Percentiles rank a stretch among this genome's conserved stretches.
These are phyloP conservation scores for Citrus cavaleriei DNA, from an alignment of 345 rosid species.

Conservation along the genomic window DNA sequence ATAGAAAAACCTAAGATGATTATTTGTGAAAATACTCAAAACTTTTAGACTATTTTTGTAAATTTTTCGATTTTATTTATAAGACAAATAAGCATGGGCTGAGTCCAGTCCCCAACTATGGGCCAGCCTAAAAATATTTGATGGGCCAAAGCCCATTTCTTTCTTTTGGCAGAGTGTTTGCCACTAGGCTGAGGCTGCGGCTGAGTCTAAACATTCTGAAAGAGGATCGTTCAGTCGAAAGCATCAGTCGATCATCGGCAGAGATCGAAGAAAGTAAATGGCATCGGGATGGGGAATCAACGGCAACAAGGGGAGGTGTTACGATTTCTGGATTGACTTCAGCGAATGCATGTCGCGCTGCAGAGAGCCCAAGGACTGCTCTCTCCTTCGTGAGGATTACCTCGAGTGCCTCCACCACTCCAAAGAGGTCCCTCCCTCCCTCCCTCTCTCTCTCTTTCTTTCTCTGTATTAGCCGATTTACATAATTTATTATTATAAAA, in stretches of 20 bases:
- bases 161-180: not conserved
- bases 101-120: too few species aligned
- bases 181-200: not conserved
- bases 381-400: conserved; percentile 88
- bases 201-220: not conserved
- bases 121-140: not conserved
- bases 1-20: too few species aligned
- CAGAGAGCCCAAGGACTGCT: conserved; percentile 93
- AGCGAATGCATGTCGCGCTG: conserved; percentile 96
- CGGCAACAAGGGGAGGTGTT: conserved; percentile 92
- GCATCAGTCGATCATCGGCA: not conserved
- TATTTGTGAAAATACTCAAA: too few species aligned
- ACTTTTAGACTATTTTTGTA: too few species aligned
- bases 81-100: too few species aligned
- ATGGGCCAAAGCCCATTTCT: not conserved
- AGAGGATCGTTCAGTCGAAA: not conserved
- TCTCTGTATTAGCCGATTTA: not conserved
- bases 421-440: conserved; percentile 64
- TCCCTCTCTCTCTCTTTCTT: not conserved
- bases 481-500: not conserved
- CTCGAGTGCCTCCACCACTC: conserved; percentile 99
- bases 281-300: conserved; percentile 99
- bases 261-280: conserved; percentile 30
- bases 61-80: too few species aligned
- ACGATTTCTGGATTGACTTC: conserved; percentile 88